Base-by-base conservation (phyloP, 331 rosid genomes). In the Spiraea crenata region DNA sequence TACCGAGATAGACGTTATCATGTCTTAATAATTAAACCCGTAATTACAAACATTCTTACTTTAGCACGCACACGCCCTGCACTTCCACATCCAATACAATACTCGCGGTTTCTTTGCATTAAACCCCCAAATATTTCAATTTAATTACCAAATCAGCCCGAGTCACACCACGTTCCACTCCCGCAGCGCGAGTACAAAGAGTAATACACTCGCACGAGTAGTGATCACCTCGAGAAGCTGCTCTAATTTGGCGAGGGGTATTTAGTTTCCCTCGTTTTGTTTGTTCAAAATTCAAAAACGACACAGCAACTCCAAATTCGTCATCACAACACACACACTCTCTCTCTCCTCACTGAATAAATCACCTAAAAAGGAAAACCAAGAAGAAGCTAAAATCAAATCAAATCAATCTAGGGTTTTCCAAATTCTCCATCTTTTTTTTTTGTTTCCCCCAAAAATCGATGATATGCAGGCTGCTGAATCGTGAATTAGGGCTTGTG, bases 231-330 rank as follows among this genome's bases (percentile, higher is more conserved):
- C 63, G 58, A 17, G 50, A 16, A 16, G 3, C 60, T 20, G 4
- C 48, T 10, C 42, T 8, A 13, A 34, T 34, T 39, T 38, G 42
- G 15, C 34, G 0, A 37, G 65, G 40, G 61, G 73, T 78, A 74
- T 14, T 74, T 59, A 25, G 57, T 78, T 91, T 91, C 97, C 96
- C 97, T 86, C 97, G 84, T 81, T 67, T 62, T 55, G 57, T 39
- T n/a, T 40, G 70, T 88, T 88, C 92, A 88, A 91, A 91, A 72
- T 91, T 85, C 87, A 84, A 88, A 89, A 80, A 73, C 72, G 84
- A 89, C 89, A 66, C 79, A 67, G 16, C 89, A 82, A 60, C 74
- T 70, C 79, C 51, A 11, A 25, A 25, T 41, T 65, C 85, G 56
- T 37, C 64, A 35, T 69, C 48, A 50, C 47, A 85, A 69, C 76